These are phyloP conservation scores for Vitis rupestris DNA, from an alignment of 164 flowering plant species.

Conservation along the genomic window DNA sequence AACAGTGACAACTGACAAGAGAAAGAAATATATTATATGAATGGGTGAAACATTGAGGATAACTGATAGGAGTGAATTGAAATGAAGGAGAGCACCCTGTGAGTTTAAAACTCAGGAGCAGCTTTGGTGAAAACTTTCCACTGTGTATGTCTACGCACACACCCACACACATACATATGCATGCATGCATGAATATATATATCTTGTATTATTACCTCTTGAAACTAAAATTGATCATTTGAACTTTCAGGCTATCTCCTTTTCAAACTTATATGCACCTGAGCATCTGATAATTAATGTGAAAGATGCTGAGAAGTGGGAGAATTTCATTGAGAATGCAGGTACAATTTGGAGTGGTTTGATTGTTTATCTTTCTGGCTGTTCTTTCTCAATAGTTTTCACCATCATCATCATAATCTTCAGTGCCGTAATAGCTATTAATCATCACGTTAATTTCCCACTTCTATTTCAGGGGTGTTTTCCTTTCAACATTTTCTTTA, in stretches of 20 bases:
- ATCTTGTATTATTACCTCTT: neutral
- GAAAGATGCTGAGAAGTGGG: conserved; percentile 94
- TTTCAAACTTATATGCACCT: conserved; percentile 93
- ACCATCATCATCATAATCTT: neutral
- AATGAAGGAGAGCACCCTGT: too few species aligned
- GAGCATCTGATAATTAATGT: conserved; percentile 94
- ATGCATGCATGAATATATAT: too few species aligned
- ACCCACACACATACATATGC: too few species aligned
- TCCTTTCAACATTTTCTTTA: too few species aligned
- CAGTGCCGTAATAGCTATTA: neutral
- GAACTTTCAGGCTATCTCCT: conserved; percentile 71
- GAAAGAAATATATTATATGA: too few species aligned
- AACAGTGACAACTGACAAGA: too few species aligned
- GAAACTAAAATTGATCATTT: neutral
- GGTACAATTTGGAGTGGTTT: conserved; percentile 37
- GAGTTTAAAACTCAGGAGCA: too few species aligned
- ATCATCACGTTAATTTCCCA: neutral
- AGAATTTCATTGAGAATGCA: conserved; percentile 83
- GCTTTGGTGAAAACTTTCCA: too few species aligned
- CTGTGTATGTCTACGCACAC: too few species aligned
- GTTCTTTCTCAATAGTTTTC: neutral
- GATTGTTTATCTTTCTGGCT: neutral
- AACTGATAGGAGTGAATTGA: too few species aligned
- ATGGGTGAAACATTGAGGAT: too few species aligned
- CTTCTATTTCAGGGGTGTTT: too few species aligned